phyloP scores from a whole-genome alignment of 2,329 filamentous ascomycete species.

The Mycosphaerella sp. region DNA sequence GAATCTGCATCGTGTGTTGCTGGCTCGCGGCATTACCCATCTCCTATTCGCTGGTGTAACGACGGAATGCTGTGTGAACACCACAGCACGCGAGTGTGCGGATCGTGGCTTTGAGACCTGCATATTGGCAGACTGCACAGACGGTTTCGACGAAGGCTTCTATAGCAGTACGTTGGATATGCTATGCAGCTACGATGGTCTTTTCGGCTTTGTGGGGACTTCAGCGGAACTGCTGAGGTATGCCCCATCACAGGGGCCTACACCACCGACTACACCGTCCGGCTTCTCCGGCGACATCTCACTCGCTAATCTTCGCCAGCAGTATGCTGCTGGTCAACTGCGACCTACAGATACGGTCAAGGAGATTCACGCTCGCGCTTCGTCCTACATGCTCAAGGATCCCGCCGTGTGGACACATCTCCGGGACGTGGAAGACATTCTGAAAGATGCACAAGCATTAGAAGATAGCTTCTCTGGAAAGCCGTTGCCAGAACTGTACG shows the following conservation, averaged over 20 bases:
- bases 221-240: conserved; percentile 39
- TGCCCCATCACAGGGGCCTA: conserved; percentile 33
- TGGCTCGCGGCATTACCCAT: conserved; percentile 53
- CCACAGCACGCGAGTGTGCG: conserved; percentile 51
- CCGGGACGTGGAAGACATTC: conserved; percentile 36
- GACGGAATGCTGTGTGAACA: conserved; percentile 54
- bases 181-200: conserved; percentile 47
- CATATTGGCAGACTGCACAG: conserved; percentile 46
- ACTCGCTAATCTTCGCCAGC: conserved; percentile 39
- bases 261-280: conserved; percentile 36
- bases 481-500: conserved; percentile 48
- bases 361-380: conserved; percentile 43
- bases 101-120: conserved; percentile 58
- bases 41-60: conserved; percentile 54
- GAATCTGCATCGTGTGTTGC: conserved; percentile 47
- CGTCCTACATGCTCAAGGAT: conserved; percentile 44
- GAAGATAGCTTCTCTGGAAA: conserved; percentile 37
- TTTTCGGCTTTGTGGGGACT: conserved; percentile 46
- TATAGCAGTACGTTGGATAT: conserved; percentile 46
- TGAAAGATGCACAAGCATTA: conserved; percentile 40
- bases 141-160: conserved; percentile 45
- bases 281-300: conserved; percentile 41
- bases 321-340: conserved; percentile 42
- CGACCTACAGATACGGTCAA: conserved; percentile 42
- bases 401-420: conserved; percentile 49